These are phyloP conservation scores for Inga laurina DNA, from an alignment of 306 rosid species.

Conservation along the genomic window DNA sequence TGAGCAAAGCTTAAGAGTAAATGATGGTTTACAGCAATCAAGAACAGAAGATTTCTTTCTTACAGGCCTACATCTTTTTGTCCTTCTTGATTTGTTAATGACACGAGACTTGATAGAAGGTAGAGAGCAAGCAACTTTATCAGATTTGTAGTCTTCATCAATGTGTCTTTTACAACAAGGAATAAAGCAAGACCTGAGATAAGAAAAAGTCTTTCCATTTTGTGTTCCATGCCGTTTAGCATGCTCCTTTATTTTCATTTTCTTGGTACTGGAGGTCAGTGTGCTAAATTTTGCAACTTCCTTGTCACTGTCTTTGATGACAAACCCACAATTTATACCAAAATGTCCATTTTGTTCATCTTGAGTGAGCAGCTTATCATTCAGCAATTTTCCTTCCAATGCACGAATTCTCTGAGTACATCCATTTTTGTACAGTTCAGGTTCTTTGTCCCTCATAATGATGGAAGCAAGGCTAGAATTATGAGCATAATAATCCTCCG, in stretches of 20 bases:
- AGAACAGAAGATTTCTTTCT: conserved; percentile 24
- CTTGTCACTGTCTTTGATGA: conserved; percentile 28
- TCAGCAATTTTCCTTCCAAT: conserved; percentile 54
- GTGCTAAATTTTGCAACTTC: conserved; percentile 32
- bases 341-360: conserved; percentile 33
- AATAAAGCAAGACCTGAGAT: conserved; percentile 31
- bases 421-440: conserved; percentile 59
- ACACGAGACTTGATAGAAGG: conserved; percentile 33
- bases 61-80: conserved; percentile 19
- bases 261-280: conserved; percentile 18
- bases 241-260: conserved; percentile 36
- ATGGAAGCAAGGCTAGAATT: conserved; percentile 55
- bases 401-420: conserved; percentile 70
- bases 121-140: conserved; percentile 30
- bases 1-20: conserved; percentile 52
- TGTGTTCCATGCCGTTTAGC: conserved; percentile 34
- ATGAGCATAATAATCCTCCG: conserved; percentile 38
- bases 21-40: conserved; percentile 31
- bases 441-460: conserved; percentile 52
- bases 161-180: conserved; percentile 32
- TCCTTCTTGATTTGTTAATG: conserved; percentile 31
- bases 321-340: conserved; percentile 36
- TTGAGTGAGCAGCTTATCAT: conserved; percentile 40
- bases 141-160: conserved; percentile 22
- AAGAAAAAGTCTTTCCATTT: conserved; percentile 38